These are phyloP conservation scores for Melampsora americana DNA, from an alignment of 1,284 basidiomycete species.

Conservation along the genomic window DNA sequence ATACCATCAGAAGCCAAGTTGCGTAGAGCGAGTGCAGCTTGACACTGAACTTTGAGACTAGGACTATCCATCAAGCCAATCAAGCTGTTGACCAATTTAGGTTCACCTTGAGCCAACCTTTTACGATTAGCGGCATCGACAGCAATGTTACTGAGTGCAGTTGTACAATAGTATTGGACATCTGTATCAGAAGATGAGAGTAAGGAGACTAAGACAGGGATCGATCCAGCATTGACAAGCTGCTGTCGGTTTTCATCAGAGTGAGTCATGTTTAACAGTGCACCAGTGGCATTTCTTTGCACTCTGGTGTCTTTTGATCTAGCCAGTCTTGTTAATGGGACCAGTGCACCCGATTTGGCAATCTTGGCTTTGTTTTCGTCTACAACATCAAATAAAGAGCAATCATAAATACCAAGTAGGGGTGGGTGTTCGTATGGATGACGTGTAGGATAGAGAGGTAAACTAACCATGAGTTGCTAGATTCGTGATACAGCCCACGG, in stretches of 20 bases:
- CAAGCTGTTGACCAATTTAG: constrained; percentile 88
- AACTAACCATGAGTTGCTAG: constrained; percentile 88
- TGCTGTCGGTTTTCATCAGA: constrained; percentile 98
- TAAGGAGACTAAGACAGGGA: constrained; percentile 91
- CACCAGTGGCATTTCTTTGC: constrained; percentile 96
- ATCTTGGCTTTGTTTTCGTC: constrained; percentile 99
- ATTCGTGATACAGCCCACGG: constrained; percentile 99
- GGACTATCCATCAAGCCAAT: constrained; percentile 96
- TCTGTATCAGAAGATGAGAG: constrained; percentile 97
- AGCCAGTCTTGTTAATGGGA: constrained; percentile 91
- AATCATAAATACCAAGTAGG: not conserved
- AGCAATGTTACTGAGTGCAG: constrained; percentile 96
- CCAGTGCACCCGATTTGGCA: constrained; percentile 94
- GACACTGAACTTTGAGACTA: constrained; percentile 97
- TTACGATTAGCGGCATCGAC: constrained; percentile 93
- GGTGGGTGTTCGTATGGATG: not conserved
- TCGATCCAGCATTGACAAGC: constrained; percentile 96
- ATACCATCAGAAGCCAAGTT: constrained; percentile 95
- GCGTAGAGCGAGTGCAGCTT: constrained; percentile 90
- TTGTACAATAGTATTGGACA: constrained; percentile 99
- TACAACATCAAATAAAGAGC: constrained; percentile 53
- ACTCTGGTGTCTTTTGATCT: constrained; percentile 99
- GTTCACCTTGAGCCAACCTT: constrained; percentile 90
- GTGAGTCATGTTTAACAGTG: constrained; percentile 98
- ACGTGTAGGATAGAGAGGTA: not conserved